Evolutionary conservation across 495 filamentous ascomycete species (phyloP).

Genomic region (Penicillium subrubescens): DNA sequence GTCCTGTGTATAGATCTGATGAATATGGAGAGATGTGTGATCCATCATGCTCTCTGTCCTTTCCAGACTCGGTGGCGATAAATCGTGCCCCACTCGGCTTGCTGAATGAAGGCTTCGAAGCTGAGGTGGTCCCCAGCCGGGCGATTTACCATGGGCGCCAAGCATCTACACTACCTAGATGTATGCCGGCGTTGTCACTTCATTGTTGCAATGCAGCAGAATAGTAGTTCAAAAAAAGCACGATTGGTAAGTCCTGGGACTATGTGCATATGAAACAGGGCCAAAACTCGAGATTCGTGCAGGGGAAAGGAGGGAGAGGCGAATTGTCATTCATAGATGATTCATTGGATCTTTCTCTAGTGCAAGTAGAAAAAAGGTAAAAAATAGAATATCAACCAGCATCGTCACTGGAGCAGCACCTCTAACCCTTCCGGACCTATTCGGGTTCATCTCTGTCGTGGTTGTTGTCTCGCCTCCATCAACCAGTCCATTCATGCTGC

Average conservation of each 20-base stretch:
- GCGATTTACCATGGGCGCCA: background rate
- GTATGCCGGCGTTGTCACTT: background rate
- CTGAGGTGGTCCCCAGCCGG: conserved; percentile 1
- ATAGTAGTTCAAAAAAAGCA: background rate
- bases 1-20: background rate
- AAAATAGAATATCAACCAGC: conserved; percentile 24
- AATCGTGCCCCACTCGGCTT: background rate
- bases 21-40: background rate
- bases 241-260: background rate
- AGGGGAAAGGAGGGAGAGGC: conserved; percentile 12
- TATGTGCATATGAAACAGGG: conserved; percentile 15
- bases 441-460: conserved; percentile 5
- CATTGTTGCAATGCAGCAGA: background rate
- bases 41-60: background rate
- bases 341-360: conserved; percentile 8
- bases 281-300: conserved; percentile 21
- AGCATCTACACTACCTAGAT: background rate
- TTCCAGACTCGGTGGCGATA: conserved; percentile 2
- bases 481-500: conserved; percentile 2
- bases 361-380: conserved; percentile 18
- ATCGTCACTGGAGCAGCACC: background rate
- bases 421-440: background rate
- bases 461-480: background rate
- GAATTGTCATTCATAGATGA: conserved; percentile 25
- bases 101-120: background rate